Evolutionary conservation across 257 asterid species (phyloP).

Genomic region (Penstemon barbatus): DNA sequence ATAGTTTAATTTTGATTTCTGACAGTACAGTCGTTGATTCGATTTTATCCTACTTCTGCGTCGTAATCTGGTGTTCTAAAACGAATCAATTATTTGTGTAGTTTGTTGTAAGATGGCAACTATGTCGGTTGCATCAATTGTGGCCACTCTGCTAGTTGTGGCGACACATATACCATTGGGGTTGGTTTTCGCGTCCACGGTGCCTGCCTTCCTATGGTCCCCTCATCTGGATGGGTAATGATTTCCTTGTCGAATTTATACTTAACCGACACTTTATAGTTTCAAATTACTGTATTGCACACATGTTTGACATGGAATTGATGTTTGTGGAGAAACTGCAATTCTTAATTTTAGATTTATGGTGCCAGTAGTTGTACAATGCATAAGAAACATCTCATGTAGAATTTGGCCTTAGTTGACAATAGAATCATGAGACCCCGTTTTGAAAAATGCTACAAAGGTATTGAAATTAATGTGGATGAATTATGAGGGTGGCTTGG

Average conservation of each 20-base stretch:
- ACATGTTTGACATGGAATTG: constrained; percentile 1
- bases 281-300: not conserved
- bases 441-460: not conserved
- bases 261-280: not conserved
- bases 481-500: too few relatives aligned
- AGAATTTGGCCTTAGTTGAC: not conserved
- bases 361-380: not conserved
- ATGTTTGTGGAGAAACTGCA: too few relatives aligned
- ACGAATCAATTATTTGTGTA: constrained; percentile 20
- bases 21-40: constrained; percentile 24
- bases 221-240: constrained; percentile 55
- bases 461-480: not conserved
- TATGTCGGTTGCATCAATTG: constrained; percentile 33
- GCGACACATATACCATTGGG: constrained; percentile 40
- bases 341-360: not conserved
- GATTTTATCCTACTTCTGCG: constrained; percentile 10
- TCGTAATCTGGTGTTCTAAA: constrained; percentile 13
- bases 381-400: not conserved
- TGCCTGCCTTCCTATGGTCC: constrained; percentile 69
- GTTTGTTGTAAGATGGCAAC: constrained; percentile 33
- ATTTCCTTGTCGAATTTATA: constrained; percentile 16
- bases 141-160: constrained; percentile 42
- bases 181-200: constrained; percentile 32
- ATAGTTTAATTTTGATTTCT: not conserved
- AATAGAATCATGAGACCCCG: not conserved